These are phyloP conservation scores for Citrullus colocynthis DNA, from an alignment of 306 rosid species.

Conservation along the genomic window DNA sequence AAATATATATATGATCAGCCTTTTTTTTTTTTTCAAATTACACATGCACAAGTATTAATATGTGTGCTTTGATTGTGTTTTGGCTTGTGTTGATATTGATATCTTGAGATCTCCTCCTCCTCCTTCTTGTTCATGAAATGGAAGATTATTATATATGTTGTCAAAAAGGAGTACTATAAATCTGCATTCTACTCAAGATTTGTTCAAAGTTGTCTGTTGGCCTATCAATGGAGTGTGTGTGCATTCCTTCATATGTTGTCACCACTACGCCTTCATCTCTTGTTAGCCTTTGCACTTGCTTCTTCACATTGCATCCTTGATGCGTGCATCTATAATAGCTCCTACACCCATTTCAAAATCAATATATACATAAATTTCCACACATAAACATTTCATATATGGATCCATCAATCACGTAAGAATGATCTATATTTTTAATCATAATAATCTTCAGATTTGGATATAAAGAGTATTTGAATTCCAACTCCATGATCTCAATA, in stretches of 20 bases:
- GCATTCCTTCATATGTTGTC: slow-evolving; percentile 84
- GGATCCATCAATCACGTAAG: too few species aligned
- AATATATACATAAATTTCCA: too few species aligned
- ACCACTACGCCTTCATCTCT: slow-evolving; percentile 78
- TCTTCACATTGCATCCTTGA: slow-evolving; percentile 86
- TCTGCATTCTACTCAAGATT: slow-evolving; percentile 80
- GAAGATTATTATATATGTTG: not conserved
- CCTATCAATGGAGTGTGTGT: slow-evolving; percentile 64
- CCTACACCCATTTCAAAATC: slow-evolving; percentile 16
- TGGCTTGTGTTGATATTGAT: not conserved
- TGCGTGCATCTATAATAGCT: slow-evolving; percentile 87
- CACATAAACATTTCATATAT: too few species aligned
- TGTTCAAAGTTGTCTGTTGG: slow-evolving; percentile 78
- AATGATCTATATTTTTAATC: too few species aligned
- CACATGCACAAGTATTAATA: not conserved
- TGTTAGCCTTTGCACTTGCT: slow-evolving; percentile 78
- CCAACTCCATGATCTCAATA: too few species aligned
- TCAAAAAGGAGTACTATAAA: slow-evolving; percentile 41
- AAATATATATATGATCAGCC: not conserved
- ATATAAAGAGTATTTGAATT: too few species aligned
- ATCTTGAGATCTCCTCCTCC: not conserved
- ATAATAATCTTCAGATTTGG: too few species aligned
- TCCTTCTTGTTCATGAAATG: not conserved
- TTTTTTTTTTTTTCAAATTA: not conserved
- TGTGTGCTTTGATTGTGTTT: not conserved